A percentile compares a stretch with the other conserved stretches of the same genome.
phyloP scores from a whole-genome alignment of 768 basidiomycete genomes.

The Chlorophyllum brunneum region DNA sequence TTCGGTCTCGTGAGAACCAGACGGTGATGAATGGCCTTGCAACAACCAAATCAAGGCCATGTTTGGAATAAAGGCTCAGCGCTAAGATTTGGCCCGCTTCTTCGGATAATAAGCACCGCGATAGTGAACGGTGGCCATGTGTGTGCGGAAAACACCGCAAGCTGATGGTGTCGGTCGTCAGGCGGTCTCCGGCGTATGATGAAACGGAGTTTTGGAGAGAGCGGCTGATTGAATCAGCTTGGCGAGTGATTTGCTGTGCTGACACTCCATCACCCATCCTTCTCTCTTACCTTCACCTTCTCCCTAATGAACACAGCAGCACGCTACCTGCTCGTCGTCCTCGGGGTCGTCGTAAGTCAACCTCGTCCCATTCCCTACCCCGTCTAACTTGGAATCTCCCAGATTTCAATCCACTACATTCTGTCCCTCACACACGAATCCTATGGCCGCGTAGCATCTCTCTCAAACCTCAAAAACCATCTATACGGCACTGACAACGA shows the following conservation, averaged over 20 bases:
- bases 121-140: not conserved
- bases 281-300: not conserved
- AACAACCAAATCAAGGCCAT: too few relatives aligned
- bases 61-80: too few relatives aligned
- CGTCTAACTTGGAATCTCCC: conserved; percentile 12
- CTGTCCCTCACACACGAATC: conserved; percentile 47
- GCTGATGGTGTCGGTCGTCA: too few relatives aligned
- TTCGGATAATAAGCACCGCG: too few relatives aligned
- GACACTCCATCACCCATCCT: not conserved
- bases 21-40: too few relatives aligned
- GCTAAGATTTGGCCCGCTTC: too few relatives aligned
- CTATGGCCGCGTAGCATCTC: conserved; percentile 47
- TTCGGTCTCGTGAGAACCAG: too few relatives aligned
- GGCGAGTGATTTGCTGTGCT: too few relatives aligned
- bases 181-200: too few relatives aligned
- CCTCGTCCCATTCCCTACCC: not conserved
- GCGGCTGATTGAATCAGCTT: too few relatives aligned
- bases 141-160: too few relatives aligned
- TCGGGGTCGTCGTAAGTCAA: conserved; percentile 28
- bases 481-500: conserved; percentile 3
- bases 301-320: conserved; percentile 27
- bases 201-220: too few relatives aligned
- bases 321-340: conserved; percentile 30
- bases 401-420: conserved; percentile 39
- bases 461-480: conserved; percentile 26